A percentile compares a stretch with the other conserved stretches of the same genome.
Evolutionary conservation across 768 basidiomycete species (phyloP).

Genomic region (Termitomyces sp.): DNA sequence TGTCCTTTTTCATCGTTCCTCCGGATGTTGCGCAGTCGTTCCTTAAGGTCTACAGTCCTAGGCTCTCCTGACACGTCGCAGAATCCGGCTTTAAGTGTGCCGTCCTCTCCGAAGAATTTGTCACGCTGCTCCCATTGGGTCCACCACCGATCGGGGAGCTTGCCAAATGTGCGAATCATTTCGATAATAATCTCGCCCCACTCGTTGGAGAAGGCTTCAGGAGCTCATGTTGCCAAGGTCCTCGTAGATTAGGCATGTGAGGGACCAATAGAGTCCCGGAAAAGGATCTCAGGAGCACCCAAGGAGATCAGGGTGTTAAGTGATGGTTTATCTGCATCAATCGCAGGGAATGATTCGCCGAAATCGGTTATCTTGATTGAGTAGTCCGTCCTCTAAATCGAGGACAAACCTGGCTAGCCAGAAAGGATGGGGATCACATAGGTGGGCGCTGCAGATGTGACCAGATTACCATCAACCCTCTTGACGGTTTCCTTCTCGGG

Average conservation of each 20-base stretch:
- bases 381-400: background rate
- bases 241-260: conserved; percentile 5
- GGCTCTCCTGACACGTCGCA: conserved; percentile 1
- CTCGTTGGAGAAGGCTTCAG: conserved; percentile 2
- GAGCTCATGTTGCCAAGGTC: conserved; percentile 1
- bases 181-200: conserved; percentile 3
- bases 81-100: conserved; percentile 2
- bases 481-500: background rate
- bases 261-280: background rate
- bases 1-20: background rate
- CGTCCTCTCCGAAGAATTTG: conserved; percentile 3
- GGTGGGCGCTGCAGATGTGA: background rate
- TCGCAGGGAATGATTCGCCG: conserved; percentile 6
- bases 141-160: conserved; percentile 9
- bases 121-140: conserved; percentile 2
- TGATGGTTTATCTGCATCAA: background rate
- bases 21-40: conserved; percentile 1
- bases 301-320: conserved; percentile 1
- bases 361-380: conserved; percentile 7
- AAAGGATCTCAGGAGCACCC: conserved; percentile 9
- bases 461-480: background rate
- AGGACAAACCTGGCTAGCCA: background rate
- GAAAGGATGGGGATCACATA: conserved; percentile 3
- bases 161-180: conserved; percentile 6
- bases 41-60: conserved; percentile 6